These are phyloP conservation scores for Begonia loranthoides DNA, from an alignment of 306 rosid species.

Conservation along the genomic window DNA sequence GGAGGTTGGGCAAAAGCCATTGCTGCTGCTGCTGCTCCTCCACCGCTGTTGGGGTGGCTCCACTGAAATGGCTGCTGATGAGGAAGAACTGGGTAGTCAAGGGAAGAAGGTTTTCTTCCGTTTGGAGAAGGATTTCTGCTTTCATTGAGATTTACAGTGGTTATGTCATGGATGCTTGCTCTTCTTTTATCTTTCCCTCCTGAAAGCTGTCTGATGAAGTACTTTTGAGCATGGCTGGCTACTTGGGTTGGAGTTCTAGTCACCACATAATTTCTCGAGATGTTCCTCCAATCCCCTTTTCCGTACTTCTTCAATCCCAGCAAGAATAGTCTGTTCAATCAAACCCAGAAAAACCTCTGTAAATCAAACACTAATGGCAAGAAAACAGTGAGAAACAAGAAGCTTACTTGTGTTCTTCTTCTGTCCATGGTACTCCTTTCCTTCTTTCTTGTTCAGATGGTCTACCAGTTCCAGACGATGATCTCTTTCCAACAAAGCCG, in stretches of 20 bases:
- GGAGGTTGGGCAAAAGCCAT: slow-evolving; percentile 24
- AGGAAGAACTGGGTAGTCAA: slow-evolving; percentile 13
- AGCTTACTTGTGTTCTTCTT: slow-evolving; percentile 76
- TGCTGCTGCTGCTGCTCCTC: slow-evolving; percentile 21
- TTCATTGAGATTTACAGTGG: slow-evolving; percentile 58
- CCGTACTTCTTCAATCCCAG: slow-evolving; percentile 70
- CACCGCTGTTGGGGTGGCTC: slow-evolving; percentile 32
- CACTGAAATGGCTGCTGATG: slow-evolving; percentile 41
- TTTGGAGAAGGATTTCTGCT: slow-evolving; percentile 32
- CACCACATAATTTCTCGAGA: slow-evolving; percentile 59
- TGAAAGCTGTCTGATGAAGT: slow-evolving; percentile 66
- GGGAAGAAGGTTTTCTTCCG: slow-evolving; percentile 32
- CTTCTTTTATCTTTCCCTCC: slow-evolving; percentile 80
- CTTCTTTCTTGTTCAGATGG: slow-evolving; percentile 57
- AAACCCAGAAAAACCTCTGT: too few relatives aligned
- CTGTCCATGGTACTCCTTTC: slow-evolving; percentile 91
- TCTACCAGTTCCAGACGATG: slow-evolving; percentile 28
- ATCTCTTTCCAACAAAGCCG: slow-evolving; percentile 39
- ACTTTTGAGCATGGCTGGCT: slow-evolving; percentile 89
- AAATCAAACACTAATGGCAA: too few relatives aligned
- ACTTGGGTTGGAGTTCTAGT: slow-evolving; percentile 82
- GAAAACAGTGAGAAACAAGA: too few relatives aligned
- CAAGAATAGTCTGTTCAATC: slow-evolving; percentile 41
- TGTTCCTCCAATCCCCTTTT: slow-evolving; percentile 89
- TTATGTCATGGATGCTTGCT: slow-evolving; percentile 89